Base-by-base conservation (phyloP, 2,329 filamentous ascomycete species). In the Colletotrichum navitas region DNA sequence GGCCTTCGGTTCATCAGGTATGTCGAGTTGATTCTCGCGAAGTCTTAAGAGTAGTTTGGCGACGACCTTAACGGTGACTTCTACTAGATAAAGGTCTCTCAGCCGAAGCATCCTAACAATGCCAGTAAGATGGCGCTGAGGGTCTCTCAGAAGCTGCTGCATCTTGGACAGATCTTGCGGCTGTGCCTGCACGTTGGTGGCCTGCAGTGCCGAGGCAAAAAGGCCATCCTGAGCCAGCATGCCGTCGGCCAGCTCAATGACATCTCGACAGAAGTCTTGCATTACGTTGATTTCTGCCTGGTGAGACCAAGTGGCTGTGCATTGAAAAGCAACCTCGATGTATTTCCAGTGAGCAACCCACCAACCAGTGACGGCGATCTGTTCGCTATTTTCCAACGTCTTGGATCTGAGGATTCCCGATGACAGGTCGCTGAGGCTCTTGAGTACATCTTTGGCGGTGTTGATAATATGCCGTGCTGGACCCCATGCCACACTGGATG, bases 181-280 rank as follows among this genome's bases (percentile, higher is more conserved):
- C 5, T 63, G 41, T 18, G 34, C 49, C 54, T 56, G 63, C 36
- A 58, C 18, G n/a, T 39, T 56, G 24, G 41, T 65, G 32, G 55
- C 71, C 54, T 76, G 74, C 61, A 94, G 80, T 16, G 93, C 92
- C 56, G 91, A 92, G 2, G 93, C 90, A 74, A 99, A 91, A 70
- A 98, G 88, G 62, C 91, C 91, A 79, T 97, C 96, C 76, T 97
- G 91, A 51, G 93, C 91, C 78, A 98, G 93, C 1, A 97, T 87
- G 45, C 89, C 88, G 77, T 97, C 93, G 0, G 95, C 95, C 78
- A 97, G 93, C 76, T 98, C 94, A 89, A 99, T 99, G 18, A 93
- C 93, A 78, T 97, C 94, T 75, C 96, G 91, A 78, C 95, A 98
- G 77, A 98, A 98, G 68, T 97, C 91, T 76, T 94, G 92, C 93